Evolutionary conservation across 495 filamentous ascomycete species (phyloP).

Genomic region (Penicillium manginii): DNA sequence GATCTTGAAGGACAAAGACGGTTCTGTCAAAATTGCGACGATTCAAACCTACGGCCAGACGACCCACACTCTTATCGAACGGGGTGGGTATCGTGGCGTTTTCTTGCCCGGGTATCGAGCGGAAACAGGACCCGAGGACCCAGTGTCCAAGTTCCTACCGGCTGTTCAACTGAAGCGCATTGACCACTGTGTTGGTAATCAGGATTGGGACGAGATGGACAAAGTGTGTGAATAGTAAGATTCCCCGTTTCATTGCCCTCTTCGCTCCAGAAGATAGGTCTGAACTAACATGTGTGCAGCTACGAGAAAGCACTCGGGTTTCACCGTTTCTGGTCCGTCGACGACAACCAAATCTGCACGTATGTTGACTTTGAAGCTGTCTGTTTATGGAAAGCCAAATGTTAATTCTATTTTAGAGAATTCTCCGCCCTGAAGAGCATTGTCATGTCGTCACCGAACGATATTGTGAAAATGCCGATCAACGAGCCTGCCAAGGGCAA

Average conservation of each 20-base stretch:
- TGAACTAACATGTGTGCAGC: slow-evolving; percentile 39
- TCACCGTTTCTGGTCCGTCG: slow-evolving; percentile 93
- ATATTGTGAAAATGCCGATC: slow-evolving; percentile 92
- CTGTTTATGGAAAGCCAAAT: background rate
- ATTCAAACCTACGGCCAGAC: slow-evolving; percentile 91
- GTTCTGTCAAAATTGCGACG: slow-evolving; percentile 67
- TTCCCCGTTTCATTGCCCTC: background rate
- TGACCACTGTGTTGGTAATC: slow-evolving; percentile 95
- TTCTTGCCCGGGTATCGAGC: slow-evolving; percentile 82
- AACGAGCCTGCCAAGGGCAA: slow-evolving; percentile 91
- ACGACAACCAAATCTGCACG: slow-evolving; percentile 84
- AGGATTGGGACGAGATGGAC: slow-evolving; percentile 88
- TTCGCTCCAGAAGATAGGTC: background rate
- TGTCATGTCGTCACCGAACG: slow-evolving; percentile 85
- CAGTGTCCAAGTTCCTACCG: slow-evolving; percentile 57
- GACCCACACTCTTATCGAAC: slow-evolving; percentile 83
- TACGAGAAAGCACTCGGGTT: slow-evolving; percentile 90
- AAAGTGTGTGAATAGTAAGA: slow-evolving; percentile 73
- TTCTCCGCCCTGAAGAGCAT: slow-evolving; percentile 83
- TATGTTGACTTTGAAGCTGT: slow-evolving; percentile 27
- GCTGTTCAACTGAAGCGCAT: slow-evolving; percentile 68
- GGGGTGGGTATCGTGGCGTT: slow-evolving; percentile 62
- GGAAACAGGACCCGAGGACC: slow-evolving; percentile 46
- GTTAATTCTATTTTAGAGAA: slow-evolving; percentile 48
- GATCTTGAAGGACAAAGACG: slow-evolving; percentile 48